Base-by-base conservation (phyloP, 2,329 filamentous ascomycete species). In the Calycina marina region DNA sequence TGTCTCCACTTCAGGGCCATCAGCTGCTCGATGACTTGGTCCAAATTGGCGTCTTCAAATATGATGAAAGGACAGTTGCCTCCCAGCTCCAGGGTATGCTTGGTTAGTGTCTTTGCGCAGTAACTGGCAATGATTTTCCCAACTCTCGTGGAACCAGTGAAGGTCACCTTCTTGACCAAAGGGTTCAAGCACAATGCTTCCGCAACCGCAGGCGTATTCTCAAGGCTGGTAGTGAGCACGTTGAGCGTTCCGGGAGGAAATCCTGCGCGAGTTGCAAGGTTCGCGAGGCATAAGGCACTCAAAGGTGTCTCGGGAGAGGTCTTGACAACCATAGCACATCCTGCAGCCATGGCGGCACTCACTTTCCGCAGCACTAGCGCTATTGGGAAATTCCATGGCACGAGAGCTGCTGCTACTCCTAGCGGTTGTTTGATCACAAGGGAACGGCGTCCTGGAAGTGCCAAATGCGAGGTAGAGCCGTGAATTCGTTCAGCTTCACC, bases 391-490 rank as follows among this genome's bases (percentile, higher is more conserved):
- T 82, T 79, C 77, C 77, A 82, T 4, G 77, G 77, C 2, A 81
- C 75, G 11, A 83, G 56, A 0, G 76, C 77, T 0, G 67, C 76
- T 0, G 69, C 63, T 8, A 80, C 74, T 34, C 77, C 77, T 37
- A 81, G 65, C 1, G 77, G 77, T 53, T 82, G 77, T 58, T 86
- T 86, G 44, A 85, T 67, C 0, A 75, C 78, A 39, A 86, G 69
- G 3, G 75, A 63, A 9, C 78, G 63, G 4, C 79, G 61, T 18
- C 72, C 70, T 0, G 78, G 70, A 0, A 69, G 56, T 0, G 77
- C 60, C 1, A 74, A 65, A 1, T 63, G 60, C 28, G 70, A 66
- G 4, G 77, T 63, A 0, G 65, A 65, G 11, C 79, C 79, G 15
- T 67, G 62, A n/a, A 76, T 64, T 18, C 71, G 60, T 52, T 75